Conservation (phyloP, 192 early-diverging fungal species). For the Coemansia sp. region DNA sequence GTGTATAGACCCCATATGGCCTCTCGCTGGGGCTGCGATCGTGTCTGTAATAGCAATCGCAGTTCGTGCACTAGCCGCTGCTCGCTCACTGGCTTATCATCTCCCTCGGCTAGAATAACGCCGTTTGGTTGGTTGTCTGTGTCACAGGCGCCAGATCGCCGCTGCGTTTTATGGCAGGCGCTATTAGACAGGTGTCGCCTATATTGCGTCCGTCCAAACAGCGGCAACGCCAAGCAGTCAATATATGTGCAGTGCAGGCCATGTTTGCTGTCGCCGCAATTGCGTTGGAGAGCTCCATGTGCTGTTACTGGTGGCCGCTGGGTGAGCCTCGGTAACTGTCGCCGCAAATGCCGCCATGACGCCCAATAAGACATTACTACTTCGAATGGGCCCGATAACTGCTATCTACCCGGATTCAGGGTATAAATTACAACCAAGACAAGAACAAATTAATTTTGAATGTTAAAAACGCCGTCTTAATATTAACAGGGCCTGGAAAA, state of each 20-base stretch:
- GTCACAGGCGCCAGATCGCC: neutral
- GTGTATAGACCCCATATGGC: slow-evolving; percentile 31
- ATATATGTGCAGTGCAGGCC: neutral
- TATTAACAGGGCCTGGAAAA: too few relatives aligned
- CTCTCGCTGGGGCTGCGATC: slow-evolving; percentile 23
- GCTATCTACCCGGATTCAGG: neutral
- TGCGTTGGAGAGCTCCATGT: neutral
- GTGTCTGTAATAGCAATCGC: slow-evolving; percentile 10
- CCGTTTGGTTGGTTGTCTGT: neutral
- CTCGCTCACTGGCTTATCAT: slow-evolving; percentile 1
- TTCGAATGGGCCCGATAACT: neutral
- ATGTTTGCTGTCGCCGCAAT: neutral
- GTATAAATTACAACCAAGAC: neutral
- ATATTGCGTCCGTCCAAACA: neutral
- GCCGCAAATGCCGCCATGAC: slow-evolving; percentile 25
- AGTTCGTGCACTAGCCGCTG: slow-evolving; percentile 18
- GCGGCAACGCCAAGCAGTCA: neutral
- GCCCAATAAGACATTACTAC: slow-evolving; percentile 20
- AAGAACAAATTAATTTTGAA: too few relatives aligned
- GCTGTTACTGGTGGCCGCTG: neutral
- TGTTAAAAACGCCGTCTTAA: too few relatives aligned
- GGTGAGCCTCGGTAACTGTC: slow-evolving; percentile 6
- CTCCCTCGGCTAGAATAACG: neutral
- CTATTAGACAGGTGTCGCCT: neutral
- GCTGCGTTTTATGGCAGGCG: neutral